phyloP scores from a whole-genome alignment of 495 filamentous ascomycete genomes.

The Copromyces sp. region DNA sequence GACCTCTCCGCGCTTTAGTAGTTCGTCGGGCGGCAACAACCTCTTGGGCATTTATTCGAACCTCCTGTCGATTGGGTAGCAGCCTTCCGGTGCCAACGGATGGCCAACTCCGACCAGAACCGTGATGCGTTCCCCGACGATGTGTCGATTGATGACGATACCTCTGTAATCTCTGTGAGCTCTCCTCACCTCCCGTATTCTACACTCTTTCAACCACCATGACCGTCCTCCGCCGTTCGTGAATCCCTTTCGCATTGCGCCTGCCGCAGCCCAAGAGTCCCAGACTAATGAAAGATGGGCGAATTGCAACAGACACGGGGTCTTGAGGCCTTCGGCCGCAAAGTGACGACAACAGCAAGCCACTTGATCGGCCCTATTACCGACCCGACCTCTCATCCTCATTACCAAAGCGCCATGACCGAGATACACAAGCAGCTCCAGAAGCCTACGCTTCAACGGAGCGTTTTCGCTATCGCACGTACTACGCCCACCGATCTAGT shows the following conservation, averaged over 20 bases:
- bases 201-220: neutral
- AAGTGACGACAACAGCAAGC: conserved; percentile 87
- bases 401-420: conserved; percentile 78
- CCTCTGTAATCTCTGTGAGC: conserved; percentile 44
- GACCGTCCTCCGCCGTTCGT: neutral
- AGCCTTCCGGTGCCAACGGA: conserved; percentile 24
- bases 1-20: neutral
- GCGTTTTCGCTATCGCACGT: conserved; percentile 78
- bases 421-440: conserved; percentile 83
- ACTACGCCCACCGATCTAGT: conserved; percentile 87
- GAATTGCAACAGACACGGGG: conserved; percentile 57
- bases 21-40: neutral
- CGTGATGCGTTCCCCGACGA: conserved; percentile 42
- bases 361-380: conserved; percentile 68
- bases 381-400: conserved; percentile 49
- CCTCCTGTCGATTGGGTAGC: neutral
- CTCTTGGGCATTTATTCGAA: neutral
- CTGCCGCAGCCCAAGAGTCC: neutral
- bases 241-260: neutral
- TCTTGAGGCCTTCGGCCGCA: conserved; percentile 85
- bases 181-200: neutral
- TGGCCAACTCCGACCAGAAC: conserved; percentile 42
- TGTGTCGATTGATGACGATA: conserved; percentile 36
- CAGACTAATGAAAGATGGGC: neutral
- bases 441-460: conserved; percentile 71